Base-by-base conservation (phyloP, 805 yeast species). In the Komagataella phaffii region DNA sequence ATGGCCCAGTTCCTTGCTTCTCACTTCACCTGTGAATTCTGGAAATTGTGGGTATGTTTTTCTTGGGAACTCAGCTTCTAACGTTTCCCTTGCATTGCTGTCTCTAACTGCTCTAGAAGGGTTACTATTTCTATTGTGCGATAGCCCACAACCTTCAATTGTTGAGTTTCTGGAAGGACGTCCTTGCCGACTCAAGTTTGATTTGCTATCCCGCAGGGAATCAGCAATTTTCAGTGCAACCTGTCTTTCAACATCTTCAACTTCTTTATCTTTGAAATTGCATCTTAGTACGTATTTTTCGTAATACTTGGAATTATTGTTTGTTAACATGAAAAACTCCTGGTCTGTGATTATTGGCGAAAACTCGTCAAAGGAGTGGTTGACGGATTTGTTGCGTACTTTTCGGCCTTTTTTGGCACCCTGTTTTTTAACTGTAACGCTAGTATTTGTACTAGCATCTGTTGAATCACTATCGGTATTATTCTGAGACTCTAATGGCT, bases 321-420 rank as follows among this genome's bases (percentile, higher is more conserved):
- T 58, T 2, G 70, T 64, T 6, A 66, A 56, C 10, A 57, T 44
- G 8, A 49, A 51, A 52, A 72, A 69, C 49, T 71, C 74, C 7
- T 60, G 61, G 7, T 57, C 53, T 3, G 69, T 57, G 2, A 64
- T 30, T 7, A 70, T 54, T 3, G 70, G 65, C 0, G 68, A 57
- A 47, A 61, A 55, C 1, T 68, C 67, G 50, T 66, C 68, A 24
- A 65, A 50, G 40, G 40, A 30, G 40, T 30, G 40, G 40, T 8
- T 30, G 14, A 14, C n/a, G 14, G 40, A 30, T 30, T 30, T 30
- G 40, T 7, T 7, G 12, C 40, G 40, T 8, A 14, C 40, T 30
- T 30, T 30, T 6, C 40, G 40, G 12, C 12, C 40, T 30, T 30
- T 30, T 30, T 30, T 30, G 40, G 40, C 14, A 10, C 6, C 40